Evolutionary conservation across 2,329 filamentous ascomycete genomes (phyloP).

Genomic region (Fusarium sp.): DNA sequence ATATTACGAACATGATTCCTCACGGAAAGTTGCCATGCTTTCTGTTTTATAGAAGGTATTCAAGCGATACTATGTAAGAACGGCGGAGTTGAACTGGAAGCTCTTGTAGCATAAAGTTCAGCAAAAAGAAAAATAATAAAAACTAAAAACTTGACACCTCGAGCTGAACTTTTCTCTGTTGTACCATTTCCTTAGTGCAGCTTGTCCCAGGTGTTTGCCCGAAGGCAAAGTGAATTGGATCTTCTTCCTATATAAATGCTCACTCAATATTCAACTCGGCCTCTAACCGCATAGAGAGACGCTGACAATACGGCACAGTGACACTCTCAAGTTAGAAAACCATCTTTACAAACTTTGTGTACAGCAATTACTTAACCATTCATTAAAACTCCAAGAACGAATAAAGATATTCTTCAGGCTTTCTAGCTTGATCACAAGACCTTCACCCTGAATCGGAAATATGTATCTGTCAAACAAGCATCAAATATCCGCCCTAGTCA

Average conservation of each 20-base stretch:
- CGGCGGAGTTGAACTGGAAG: not conserved
- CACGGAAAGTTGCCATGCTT: not conserved
- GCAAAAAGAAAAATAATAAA: not conserved
- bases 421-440: constrained; percentile 4
- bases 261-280: not conserved
- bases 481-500: constrained; percentile 2
- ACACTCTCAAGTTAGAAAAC: not conserved
- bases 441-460: constrained; percentile 1
- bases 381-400: no score
- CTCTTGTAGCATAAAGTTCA: not conserved
- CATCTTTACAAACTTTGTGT: not conserved
- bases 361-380: not conserved
- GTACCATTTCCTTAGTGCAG: not conserved
- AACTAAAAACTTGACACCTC: not conserved
- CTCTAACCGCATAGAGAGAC: not conserved
- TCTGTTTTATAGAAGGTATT: not conserved
- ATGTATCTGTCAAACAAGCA: constrained; percentile 1
- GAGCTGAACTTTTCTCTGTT: not conserved
- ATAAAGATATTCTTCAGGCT: not conserved
- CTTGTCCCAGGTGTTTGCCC: not conserved
- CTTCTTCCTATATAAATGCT: not conserved
- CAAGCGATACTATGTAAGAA: not conserved
- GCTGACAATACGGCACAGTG: not conserved
- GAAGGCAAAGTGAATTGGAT: not conserved
- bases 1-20: not conserved